phyloP scores from a whole-genome alignment of 2,329 filamentous ascomycete genomes.

The Cordyceps tenuipes region DNA sequence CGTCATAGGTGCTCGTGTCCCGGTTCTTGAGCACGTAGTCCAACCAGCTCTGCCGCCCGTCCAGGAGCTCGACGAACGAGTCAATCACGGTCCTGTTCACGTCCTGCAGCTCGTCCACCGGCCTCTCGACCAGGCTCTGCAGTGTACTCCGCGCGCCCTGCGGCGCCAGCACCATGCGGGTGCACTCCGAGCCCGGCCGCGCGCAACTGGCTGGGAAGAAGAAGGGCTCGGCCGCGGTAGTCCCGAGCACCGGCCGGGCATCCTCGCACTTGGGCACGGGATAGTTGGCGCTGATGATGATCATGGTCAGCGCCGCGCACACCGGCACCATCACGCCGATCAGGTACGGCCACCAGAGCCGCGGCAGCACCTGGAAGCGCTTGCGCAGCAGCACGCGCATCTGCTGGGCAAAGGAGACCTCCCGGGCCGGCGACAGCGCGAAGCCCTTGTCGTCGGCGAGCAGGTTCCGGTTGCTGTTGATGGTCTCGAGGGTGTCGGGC shows the following conservation, averaged over 20 bases:
- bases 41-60: not conserved
- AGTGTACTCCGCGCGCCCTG: not conserved
- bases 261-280: not conserved
- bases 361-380: constrained; percentile 60
- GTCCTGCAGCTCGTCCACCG: not conserved
- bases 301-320: not conserved
- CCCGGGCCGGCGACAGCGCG: not conserved
- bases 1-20: not conserved
- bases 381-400: constrained; percentile 65
- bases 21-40: not conserved
- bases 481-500: constrained; percentile 8
- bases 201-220: not conserved
- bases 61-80: not conserved
- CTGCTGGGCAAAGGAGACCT: constrained; percentile 35
- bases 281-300: not conserved
- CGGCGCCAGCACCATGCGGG: not conserved
- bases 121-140: not conserved
- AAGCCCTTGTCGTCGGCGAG: constrained; percentile 7
- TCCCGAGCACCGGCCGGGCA: not conserved
- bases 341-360: constrained; percentile 66
- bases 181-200: not conserved
- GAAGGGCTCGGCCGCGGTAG: not conserved
- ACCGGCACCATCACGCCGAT: constrained; percentile 49
- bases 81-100: not conserved
- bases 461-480: not conserved